These are phyloP conservation scores for Casuarina equisetifolia DNA, from an alignment of 306 rosid genomes.

Conservation along the genomic window DNA sequence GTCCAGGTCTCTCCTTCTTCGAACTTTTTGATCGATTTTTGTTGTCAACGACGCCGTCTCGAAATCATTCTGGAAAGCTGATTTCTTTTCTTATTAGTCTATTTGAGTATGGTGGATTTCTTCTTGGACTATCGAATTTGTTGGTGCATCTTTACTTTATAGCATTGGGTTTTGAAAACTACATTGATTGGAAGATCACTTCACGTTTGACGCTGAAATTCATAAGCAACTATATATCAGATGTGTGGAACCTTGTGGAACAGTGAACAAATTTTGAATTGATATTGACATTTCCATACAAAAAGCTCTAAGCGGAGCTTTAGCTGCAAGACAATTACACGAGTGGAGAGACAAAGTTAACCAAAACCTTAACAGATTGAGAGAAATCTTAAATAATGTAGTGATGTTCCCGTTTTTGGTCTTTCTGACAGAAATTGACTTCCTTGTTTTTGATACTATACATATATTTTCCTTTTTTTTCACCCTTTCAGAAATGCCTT, in stretches of 20 bases:
- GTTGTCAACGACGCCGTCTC: neutral
- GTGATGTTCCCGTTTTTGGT: neutral
- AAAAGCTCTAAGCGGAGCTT: neutral
- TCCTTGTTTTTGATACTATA: constrained; percentile 23
- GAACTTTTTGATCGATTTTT: neutral
- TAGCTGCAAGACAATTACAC: neutral
- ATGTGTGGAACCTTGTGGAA: neutral
- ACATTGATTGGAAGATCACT: neutral
- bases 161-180: neutral
- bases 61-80: neutral
- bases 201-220: too few relatives aligned
- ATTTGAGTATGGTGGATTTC: neutral
- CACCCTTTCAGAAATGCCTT: constrained; percentile 76
- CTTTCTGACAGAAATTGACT: neutral
- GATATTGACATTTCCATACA: neutral
- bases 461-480: constrained; percentile 6
- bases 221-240: neutral
- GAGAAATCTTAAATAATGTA: neutral
- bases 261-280: neutral
- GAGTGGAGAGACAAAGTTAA: neutral
- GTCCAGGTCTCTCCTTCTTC: neutral
- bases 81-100: neutral
- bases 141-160: neutral
- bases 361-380: neutral
- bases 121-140: neutral